These are phyloP conservation scores for Rosa multiflora DNA, from an alignment of 306 rosid genomes.

Conservation along the genomic window DNA sequence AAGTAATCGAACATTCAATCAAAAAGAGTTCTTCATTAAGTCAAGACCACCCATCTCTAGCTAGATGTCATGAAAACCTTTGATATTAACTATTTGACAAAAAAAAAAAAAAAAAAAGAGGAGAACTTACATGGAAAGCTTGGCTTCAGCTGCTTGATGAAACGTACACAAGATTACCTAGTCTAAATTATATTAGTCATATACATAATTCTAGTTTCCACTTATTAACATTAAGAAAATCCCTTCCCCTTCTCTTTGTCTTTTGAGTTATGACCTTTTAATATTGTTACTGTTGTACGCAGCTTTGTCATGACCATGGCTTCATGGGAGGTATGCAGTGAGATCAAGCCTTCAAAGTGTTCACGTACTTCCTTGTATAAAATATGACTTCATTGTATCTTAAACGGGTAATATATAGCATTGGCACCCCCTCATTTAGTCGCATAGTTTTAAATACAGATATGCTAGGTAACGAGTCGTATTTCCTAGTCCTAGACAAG, in stretches of 20 bases:
- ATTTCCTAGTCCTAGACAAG: not conserved
- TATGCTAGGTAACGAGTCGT: not conserved
- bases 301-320: not conserved
- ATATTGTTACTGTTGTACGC: not conserved
- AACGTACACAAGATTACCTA: not conserved
- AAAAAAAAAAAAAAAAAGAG: not conserved
- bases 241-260: not conserved
- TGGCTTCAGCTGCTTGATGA: not conserved
- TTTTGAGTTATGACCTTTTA: not conserved
- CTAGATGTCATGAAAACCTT: not conserved
- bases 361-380: not conserved
- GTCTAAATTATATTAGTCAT: not conserved
- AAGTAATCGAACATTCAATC: not conserved
- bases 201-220: not conserved
- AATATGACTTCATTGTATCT: not conserved
- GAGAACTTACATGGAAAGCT: slow-evolving; percentile 45
- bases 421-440: not conserved
- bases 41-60: not conserved
- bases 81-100: not conserved
- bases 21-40: not conserved
- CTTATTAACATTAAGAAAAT: not conserved
- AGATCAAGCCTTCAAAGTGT: not conserved
- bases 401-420: not conserved
- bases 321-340: not conserved
- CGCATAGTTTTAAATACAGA: not conserved